Conservation (phyloP, 1,284 basidiomycete species). For the Sutorius eximius region DNA sequence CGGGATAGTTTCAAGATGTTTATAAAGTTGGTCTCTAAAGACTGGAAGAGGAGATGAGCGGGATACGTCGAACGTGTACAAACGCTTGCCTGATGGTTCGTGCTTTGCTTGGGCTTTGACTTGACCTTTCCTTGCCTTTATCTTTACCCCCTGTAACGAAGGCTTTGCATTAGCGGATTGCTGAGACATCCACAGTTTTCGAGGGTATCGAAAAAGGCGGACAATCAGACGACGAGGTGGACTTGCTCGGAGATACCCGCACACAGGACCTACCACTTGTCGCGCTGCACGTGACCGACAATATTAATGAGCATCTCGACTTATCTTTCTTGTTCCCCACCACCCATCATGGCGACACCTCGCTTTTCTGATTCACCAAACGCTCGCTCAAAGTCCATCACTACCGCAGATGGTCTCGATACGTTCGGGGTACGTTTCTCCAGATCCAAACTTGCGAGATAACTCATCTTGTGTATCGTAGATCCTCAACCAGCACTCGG, state of each 20-base stretch:
- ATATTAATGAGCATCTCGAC: constrained; percentile 2
- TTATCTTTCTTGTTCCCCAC: constrained; percentile 2
- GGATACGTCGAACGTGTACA: constrained; percentile 8
- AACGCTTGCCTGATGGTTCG: constrained; percentile 67
- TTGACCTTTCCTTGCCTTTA: constrained; percentile 85
- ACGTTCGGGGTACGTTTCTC: constrained; percentile 67
- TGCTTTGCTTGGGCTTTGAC: constrained; percentile 87
- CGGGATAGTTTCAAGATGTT: constrained; percentile 87
- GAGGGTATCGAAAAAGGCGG: constrained; percentile 36
- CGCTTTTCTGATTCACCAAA: constrained; percentile 45
- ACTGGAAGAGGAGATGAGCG: constrained; percentile 47
- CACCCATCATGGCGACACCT: constrained; percentile 24
- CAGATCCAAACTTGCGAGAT: constrained; percentile 1
- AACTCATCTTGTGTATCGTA: constrained; percentile 24
- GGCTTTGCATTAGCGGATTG: constrained; percentile 77
- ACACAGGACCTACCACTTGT: constrained; percentile 11
- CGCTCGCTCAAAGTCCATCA: constrained; percentile 76
- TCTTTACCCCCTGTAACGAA: constrained; percentile 85
- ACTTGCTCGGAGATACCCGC: constrained; percentile 32
- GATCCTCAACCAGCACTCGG: constrained; percentile 61
- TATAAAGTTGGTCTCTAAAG: constrained; percentile 94
- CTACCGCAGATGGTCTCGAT: constrained; percentile 65
- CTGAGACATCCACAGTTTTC: constrained; percentile 80
- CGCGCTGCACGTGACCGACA: constrained; percentile 25
- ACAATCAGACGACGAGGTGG: constrained; percentile 18